Evolutionary conservation across 2,329 filamentous ascomycete species (phyloP).

Genomic region (Sclerotinia subarctica): DNA sequence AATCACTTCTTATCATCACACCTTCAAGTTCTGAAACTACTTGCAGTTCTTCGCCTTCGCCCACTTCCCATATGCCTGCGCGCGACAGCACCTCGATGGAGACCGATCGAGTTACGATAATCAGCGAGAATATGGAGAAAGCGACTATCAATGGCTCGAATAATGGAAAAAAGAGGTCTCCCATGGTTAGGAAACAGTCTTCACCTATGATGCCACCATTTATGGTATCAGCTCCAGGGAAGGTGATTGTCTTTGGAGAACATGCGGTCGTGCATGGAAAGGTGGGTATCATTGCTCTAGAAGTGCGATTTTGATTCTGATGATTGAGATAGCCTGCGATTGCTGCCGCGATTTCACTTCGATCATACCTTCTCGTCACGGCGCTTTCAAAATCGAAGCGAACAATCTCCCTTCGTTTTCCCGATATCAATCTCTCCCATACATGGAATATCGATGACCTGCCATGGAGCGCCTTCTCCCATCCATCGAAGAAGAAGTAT

Average conservation of each 20-base stretch:
- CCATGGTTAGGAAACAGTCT: constrained; percentile 52
- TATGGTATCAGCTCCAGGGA: constrained; percentile 96
- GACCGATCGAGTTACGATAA: constrained; percentile 10
- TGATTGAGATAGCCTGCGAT: constrained; percentile 66
- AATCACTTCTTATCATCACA: constrained; percentile 18
- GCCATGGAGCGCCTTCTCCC: constrained; percentile 80
- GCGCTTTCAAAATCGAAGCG: constrained; percentile 88
- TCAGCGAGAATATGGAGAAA: constrained; percentile 17
- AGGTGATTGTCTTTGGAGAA: constrained; percentile 97
- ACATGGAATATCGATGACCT: constrained; percentile 92
- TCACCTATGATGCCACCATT: constrained; percentile 79
- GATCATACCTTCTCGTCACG: constrained; percentile 94
- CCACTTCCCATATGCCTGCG: constrained; percentile 17
- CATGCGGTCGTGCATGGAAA: constrained; percentile 98
- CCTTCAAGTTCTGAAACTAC: constrained; percentile 21
- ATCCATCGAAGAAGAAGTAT: constrained; percentile 83
- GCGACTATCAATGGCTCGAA: constrained; percentile 25
- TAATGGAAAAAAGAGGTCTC: constrained; percentile 20
- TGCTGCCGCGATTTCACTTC: constrained; percentile 88
- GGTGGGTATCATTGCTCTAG: constrained; percentile 46
- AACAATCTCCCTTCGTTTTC: constrained; percentile 83
- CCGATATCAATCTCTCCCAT: constrained; percentile 84
- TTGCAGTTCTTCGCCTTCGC: constrained; percentile 21
- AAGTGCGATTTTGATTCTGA: background rate
- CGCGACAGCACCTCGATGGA: background rate